Evolutionary conservation across 805 yeast species (phyloP), one percentile per base, ranked within the genome.

Genomic region (Tetrapisispora pingtungensis): DNA sequence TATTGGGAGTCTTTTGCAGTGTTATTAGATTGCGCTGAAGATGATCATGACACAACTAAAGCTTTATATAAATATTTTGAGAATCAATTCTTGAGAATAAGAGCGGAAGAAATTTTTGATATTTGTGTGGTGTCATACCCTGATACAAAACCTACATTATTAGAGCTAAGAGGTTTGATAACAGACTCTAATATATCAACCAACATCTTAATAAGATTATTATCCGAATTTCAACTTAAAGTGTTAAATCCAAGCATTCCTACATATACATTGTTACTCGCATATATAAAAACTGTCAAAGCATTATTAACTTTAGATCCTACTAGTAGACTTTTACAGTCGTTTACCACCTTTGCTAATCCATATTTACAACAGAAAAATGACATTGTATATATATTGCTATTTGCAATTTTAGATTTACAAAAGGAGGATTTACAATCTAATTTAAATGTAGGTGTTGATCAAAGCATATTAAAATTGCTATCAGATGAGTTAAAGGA

Each of bases 261-360:
- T 51, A 90, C 97, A 0, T 71, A 73, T 4, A 85, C 80, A 41
- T 78, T 87, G 7, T 73, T 90, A 22, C 64, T 75, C 2, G 76
- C 74, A 43, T 90, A 85, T 56, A 78, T 84, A 4, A 75, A 78
- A 14, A 77, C 89, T 1, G 81, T 89, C 37, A 72, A 77, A 49
- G 72, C 88, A 0, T 86, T 90, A 47, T 59, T 81, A 24, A 64
- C 80, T 0, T 68, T 93, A n/a, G 97, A 90, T 54, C 94, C 95
- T 7, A 71, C 84, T 33, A 96, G 96, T 0, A 90, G 86, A 0
- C 65, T 89, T 27, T 66, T 89, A 7, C 95, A 84, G 56, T 77
- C 78, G 40, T 89, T 85, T 0, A 78, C 85, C 1, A 64, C 87
- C 30, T 93, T 93, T 2, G 83, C 89, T 3, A 66, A 94, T 41